These are phyloP conservation scores for Monosporascus sp. DNA, from an alignment of 2,329 filamentous ascomycete genomes.

Conservation along the genomic window DNA sequence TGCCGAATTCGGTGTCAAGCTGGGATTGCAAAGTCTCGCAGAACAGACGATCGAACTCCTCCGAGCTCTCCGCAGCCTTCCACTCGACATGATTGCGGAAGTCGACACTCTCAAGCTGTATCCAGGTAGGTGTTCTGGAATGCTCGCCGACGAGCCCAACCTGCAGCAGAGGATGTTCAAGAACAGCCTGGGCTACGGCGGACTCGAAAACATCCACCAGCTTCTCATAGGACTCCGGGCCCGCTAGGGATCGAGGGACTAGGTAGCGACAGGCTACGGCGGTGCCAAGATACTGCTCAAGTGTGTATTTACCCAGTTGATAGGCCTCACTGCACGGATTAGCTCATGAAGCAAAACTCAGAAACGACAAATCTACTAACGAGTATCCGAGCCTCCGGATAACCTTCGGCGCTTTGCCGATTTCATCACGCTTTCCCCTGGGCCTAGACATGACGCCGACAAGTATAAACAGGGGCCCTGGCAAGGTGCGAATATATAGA, in stretches of 20 bases:
- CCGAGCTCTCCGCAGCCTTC: constrained; percentile 1
- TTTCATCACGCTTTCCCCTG: neutral
- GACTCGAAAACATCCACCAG: constrained; percentile 5
- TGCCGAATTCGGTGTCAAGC: constrained; percentile 5
- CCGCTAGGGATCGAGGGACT: constrained; percentile 1
- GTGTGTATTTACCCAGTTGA: constrained; percentile 6
- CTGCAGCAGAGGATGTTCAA: constrained; percentile 9
- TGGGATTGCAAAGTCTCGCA: neutral
- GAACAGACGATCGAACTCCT: constrained; percentile 7
- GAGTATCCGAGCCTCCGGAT: neutral
- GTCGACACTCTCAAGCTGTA: constrained; percentile 9
- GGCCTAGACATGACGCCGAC: neutral
- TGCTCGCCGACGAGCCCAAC: constrained; percentile 10
- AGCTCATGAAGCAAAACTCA: neutral
- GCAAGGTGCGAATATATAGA: too few species aligned
- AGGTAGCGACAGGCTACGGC: constrained; percentile 13
- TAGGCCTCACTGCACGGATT: constrained; percentile 7
- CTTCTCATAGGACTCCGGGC: neutral
- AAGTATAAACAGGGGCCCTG: too few species aligned
- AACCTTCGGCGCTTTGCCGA: neutral
- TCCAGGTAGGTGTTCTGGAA: constrained; percentile 10
- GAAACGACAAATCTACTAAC: neutral
- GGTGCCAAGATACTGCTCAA: constrained; percentile 8
- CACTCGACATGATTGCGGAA: constrained; percentile 11
- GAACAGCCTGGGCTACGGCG: constrained; percentile 8